Percentiles rank a stretch among this genome's conserved stretches.
These are phyloP conservation scores for Tinospora cordifolia DNA, from an alignment of 164 flowering plant genomes.

Conservation along the genomic window DNA sequence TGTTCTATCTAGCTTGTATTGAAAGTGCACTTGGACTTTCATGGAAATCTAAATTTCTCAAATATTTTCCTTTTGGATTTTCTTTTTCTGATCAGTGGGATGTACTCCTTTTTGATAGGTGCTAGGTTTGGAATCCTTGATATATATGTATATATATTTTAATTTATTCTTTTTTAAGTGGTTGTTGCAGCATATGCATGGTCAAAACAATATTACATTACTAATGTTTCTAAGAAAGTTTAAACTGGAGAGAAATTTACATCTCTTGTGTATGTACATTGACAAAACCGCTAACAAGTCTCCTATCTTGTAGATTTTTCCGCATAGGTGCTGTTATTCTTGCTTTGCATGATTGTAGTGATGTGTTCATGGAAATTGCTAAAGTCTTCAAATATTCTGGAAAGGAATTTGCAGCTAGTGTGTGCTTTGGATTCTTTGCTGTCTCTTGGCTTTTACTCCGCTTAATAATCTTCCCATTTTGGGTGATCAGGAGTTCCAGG, in stretches of 20 bases:
- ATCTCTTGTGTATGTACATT: background rate
- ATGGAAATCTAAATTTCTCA: background rate
- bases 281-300: background rate
- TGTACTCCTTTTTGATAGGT: background rate
- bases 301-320: constrained; percentile 50
- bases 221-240: background rate
- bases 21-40: background rate
- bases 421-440: constrained; percentile 68
- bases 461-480: constrained; percentile 73
- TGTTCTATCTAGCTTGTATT: background rate
- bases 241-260: background rate
- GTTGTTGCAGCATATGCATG: background rate
- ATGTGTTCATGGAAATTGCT: constrained; percentile 85
- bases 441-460: constrained; percentile 76
- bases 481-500: constrained; percentile 71
- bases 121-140: too few relatives aligned
- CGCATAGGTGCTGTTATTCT: constrained; percentile 70
- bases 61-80: background rate
- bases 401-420: constrained; percentile 72
- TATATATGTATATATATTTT: too few relatives aligned
- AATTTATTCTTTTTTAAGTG: background rate
- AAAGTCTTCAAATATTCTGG: constrained; percentile 76
- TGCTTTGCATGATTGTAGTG: constrained; percentile 85
- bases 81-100: background rate
- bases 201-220: background rate